Evolutionary conservation across 1,139 yeast species (phyloP).

Genomic region (Suhomyces terraborum): DNA sequence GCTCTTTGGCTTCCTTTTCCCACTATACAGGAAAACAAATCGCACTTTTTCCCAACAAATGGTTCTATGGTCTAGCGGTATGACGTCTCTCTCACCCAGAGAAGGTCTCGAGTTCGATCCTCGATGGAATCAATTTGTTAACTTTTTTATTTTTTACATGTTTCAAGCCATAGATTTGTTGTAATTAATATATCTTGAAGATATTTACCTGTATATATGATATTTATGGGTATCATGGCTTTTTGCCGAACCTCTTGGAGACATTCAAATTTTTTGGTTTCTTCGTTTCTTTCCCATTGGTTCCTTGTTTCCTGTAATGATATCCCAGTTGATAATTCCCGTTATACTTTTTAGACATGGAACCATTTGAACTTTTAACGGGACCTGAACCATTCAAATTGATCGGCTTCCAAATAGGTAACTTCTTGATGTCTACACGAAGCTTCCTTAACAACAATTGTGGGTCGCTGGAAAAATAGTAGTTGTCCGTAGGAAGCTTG

Average conservation of each 20-base stretch:
- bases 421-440: conserved; percentile 31
- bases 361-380: conserved; percentile 8
- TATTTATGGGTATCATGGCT: conserved; percentile 1
- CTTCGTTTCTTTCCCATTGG: conserved; percentile 7
- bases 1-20: no score
- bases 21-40: not conserved
- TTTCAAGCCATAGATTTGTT: not conserved
- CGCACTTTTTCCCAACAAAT: not conserved
- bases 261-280: conserved; percentile 16
- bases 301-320: conserved; percentile 9
- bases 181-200: not conserved
- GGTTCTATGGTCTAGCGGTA: conserved; percentile 21
- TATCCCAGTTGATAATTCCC: conserved; percentile 12
- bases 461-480: not conserved
- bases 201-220: conserved; percentile 4
- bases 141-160: not conserved
- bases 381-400: conserved; percentile 19
- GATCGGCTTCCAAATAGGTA: conserved; percentile 36
- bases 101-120: conserved; percentile 21
- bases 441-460: conserved; percentile 18
- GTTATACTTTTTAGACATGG: conserved; percentile 8
- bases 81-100: conserved; percentile 20
- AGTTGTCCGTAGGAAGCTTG: conserved; percentile 20
- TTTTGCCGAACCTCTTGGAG: conserved; percentile 19
- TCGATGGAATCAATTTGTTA: conserved; percentile 17